Percentiles rank a stretch among this genome's conserved stretches.
Conservation (phyloP, 2,329 filamentous ascomycete species). For the Aspergillus tanneri region DNA sequence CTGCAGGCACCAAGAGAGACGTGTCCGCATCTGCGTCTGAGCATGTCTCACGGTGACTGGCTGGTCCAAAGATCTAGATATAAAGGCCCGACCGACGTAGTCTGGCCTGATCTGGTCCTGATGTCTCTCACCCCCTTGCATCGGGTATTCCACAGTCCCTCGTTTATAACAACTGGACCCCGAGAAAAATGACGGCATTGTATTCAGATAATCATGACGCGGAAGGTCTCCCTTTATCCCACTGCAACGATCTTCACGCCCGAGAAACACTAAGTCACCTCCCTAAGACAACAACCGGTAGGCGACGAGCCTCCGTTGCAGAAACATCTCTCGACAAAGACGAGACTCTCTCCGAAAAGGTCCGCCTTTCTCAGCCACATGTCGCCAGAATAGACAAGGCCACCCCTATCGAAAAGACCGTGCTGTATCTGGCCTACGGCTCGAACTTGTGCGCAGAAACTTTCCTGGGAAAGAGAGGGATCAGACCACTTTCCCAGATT, state of each 20-base stretch:
- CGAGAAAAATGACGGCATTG: too few species aligned
- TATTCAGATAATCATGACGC: too few species aligned
- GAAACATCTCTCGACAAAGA: background rate
- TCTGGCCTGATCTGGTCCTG: too few species aligned
- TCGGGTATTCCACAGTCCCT: too few species aligned
- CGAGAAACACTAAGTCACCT: background rate
- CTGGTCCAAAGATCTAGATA: too few species aligned
- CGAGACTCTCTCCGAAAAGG: background rate
- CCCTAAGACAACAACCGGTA: background rate
- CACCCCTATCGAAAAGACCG: slow-evolving; percentile 46
- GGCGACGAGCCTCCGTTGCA: background rate
- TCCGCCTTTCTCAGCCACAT: background rate
- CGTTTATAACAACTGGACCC: too few species aligned
- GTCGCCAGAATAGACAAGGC: background rate
- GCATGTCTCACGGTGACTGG: background rate
- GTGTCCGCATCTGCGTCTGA: too few species aligned
- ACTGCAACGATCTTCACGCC: background rate
- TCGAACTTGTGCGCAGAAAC: slow-evolving; percentile 81
- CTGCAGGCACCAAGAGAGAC: too few species aligned
- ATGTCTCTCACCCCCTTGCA: too few species aligned
- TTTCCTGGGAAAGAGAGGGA: slow-evolving; percentile 73
- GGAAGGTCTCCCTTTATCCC: background rate
- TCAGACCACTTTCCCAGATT: slow-evolving; percentile 75
- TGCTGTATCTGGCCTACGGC: slow-evolving; percentile 85
- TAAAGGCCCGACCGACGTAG: too few species aligned